Base-by-base conservation (phyloP, 129 eudicot species). In the Arctium lappa region DNA sequence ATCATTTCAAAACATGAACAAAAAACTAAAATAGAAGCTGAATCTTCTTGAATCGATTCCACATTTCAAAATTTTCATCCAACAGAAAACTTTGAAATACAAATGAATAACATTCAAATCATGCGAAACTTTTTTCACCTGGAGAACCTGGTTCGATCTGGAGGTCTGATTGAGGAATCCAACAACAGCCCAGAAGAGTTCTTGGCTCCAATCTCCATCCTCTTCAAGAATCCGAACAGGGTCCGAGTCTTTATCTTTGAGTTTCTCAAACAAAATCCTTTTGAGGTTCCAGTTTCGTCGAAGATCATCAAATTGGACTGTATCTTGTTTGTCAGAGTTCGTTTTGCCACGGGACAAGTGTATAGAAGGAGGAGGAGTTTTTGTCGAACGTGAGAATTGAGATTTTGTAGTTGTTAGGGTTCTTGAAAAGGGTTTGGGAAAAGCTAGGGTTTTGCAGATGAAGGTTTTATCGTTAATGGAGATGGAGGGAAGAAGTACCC, bases 121-220 rank as follows among this genome's bases (percentile, higher is more conserved):
- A 39, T 8, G 56, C 31, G 36, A 73, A 73, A 39, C 30, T 38
- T 44, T 38, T 44, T 44, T 39, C 77, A 86, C 89, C 89, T 86
- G 63, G 4, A 73, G 75, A 69, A 82, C 42, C 65, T 86, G 86
- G 34, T 29, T 46, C 44, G 82, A 77, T 79, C 84, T 78, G 74
- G 86, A 82, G 37, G 63, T 72, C 36, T 82, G 85, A 72, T 66
- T 78, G 44, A 89, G 88, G 75, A 89, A 89, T 68, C 79, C 87
- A 50, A 87, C 72, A 75, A 73, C 90, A 76, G 77, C 84, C 92
- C 92, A 89, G 72, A 87, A 87, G 18, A 84, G 85, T 39, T 82
- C 85, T 53, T 82, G 82, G 84, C 76, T 84, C 92, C 92, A 87
- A 77, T 89, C 90, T 22, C 89, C 92, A 85, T 87, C 90, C 7